Percentiles rank a stretch among this genome's conserved stretches.
These are phyloP conservation scores for Andrographis paniculata DNA, from an alignment of 305 asterid genomes.

Conservation along the genomic window DNA sequence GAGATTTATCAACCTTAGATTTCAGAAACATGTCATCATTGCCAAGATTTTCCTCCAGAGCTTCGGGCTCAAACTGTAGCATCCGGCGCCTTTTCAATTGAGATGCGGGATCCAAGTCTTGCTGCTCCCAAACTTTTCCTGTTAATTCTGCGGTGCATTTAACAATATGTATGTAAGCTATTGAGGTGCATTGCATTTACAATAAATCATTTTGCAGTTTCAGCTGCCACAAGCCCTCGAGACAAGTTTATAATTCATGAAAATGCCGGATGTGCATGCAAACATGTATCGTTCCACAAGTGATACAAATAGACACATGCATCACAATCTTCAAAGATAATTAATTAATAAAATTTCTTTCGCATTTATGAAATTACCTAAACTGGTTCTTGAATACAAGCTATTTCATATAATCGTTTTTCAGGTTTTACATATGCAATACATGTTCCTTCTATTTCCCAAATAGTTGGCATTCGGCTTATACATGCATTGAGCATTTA, in stretches of 20 bases:
- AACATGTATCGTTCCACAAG: too few relatives aligned
- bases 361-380: too few relatives aligned
- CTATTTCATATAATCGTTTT: too few relatives aligned
- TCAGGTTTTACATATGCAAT: too few relatives aligned
- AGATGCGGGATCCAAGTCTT: constrained; percentile 34
- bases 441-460: too few relatives aligned
- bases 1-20: constrained; percentile 37
- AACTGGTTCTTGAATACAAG: too few relatives aligned
- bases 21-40: constrained; percentile 30
- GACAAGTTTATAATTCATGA: neutral
- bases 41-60: constrained; percentile 26
- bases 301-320: too few relatives aligned
- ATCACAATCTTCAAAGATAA: too few relatives aligned
- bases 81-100: constrained; percentile 50
- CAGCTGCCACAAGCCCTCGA: neutral
- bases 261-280: neutral
- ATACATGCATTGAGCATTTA: too few relatives aligned
- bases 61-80: constrained; percentile 64
- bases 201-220: constrained; percentile 3
- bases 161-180: neutral
- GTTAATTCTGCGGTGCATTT: constrained; percentile 29
- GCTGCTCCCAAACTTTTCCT: constrained; percentile 39
- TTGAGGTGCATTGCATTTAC: neutral
- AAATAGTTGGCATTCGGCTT: too few relatives aligned
- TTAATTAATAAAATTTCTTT: too few relatives aligned